Evolutionary conservation across 176 grass and related monocot species (phyloP), one percentile per base, ranked within the genome.

Genomic region (Eragrostis curvula): DNA sequence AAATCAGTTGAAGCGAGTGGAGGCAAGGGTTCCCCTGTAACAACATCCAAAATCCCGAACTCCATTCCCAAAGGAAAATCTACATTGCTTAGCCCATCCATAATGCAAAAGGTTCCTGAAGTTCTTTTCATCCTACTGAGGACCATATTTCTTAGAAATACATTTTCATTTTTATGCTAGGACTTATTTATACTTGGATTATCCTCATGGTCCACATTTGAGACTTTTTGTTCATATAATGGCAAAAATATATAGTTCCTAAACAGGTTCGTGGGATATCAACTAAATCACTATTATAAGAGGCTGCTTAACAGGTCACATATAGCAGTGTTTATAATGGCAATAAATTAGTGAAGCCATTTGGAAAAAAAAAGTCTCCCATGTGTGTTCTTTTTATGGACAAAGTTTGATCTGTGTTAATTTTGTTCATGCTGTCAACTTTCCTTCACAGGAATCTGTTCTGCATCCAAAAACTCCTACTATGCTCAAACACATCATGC

Each of bases 21-120:
- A 62, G 77, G 69, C 68, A 90, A 83, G 85, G 49, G 17, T 66
- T 81, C 71, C 27, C 88, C 44, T 79, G 70, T 80, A 81, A 76
- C 68, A 78, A 62, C 65, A 69, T 58, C 85, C 46, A 82, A 71
- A 50, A 71, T 84, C 36, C 44, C 62, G 30, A 74, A 49, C 79
- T 79, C 75, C 29, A 51, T 15, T 74, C 55, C 63, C 44, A 79
- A 82, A 82, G 67, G 60, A 78, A 92, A 94, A 84, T 42, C 53
- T 81, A 73, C 84, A 73, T 77, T 85, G 43, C 63, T 78, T 75
- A 94, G 75, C 81, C 81, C 84, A n/a, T 67, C 86, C 71, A 83
- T 88, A 58, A 88, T 71, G 74, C 85, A 87, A 66, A 94, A 89
- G 67, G 84, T 78, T 74, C 47, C 74, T 41, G 71, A 94, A 90